Base-by-base conservation (phyloP, 2,329 filamentous ascomycete genomes). In the Apiospora arundinis region DNA sequence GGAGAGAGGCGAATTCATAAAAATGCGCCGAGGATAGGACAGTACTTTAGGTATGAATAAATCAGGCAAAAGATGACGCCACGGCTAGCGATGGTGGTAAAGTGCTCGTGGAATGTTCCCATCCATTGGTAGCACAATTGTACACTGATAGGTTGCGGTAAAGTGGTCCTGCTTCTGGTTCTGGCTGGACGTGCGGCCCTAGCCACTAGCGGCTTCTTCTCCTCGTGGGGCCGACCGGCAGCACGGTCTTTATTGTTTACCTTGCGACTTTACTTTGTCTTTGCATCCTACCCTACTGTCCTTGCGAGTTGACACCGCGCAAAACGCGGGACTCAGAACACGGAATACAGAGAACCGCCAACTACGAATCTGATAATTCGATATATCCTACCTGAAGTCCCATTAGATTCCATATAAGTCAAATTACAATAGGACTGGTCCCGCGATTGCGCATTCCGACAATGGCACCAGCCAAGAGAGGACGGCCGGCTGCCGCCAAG, bases 401-500 rank as follows among this genome's bases (percentile, higher is more conserved):
- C n/a, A n/a, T 63, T 40, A 63, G 18, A 21, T 40, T 9, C 9
- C 18, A 32, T 40, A 63, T 23, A 40, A 23, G 56, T 12, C 56
- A 12, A n/a, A n/a, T 40, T 2, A n/a, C 28, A 63, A 28, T 12
- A 4, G 18, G 21, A 37, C 40, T 32, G 56, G 56, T 18, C 56
- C 32, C 28, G 18, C n/a, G 46, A 28, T 28, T 44, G 28, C 32
- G 37, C 67, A 44, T 16, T 42, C 28, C 25, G 7, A 72, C 44
- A 49, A 85, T 85, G 83, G 79, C 84, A 32, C 79, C 83, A 11
- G 79, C 79, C 28, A 90, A 87, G 74, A 89, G 87, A 70, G 84
- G 83, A 63, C 81, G 83, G 60, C 82, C 83, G 21, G 80, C 80
- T 1, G 77, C 78, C 70, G 81, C 65, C 28, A 75, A 79, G 40